Percentiles rank a stretch among this genome's conserved stretches.
Conservation (phyloP, 441 rosid genomes). For the Jatropha podagrica region DNA sequence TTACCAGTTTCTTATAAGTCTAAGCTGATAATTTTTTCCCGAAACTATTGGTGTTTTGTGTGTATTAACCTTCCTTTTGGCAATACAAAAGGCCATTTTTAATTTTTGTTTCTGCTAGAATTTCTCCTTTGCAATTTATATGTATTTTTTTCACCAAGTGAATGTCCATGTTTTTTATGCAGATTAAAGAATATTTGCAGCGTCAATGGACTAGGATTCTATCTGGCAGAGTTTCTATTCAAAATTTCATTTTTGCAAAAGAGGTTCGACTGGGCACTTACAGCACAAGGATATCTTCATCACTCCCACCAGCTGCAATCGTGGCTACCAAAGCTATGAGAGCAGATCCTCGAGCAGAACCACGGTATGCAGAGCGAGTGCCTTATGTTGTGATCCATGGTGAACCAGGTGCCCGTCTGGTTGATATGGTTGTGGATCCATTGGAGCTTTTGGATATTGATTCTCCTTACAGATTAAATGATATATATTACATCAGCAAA, state of each 20-base stretch:
- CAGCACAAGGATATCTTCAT: slow-evolving; percentile 58
- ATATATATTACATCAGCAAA: slow-evolving; percentile 82
- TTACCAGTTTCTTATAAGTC: slow-evolving; percentile 5
- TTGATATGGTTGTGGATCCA: slow-evolving; percentile 98
- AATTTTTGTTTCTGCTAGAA: not conserved
- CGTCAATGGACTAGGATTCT: slow-evolving; percentile 91
- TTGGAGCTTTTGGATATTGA: slow-evolving; percentile 71
- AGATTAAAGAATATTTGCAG: slow-evolving; percentile 80
- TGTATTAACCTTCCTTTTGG: not conserved
- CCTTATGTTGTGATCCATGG: slow-evolving; percentile 95
- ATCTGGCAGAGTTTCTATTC: slow-evolving; percentile 82
- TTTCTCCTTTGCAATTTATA: slow-evolving; percentile 15
- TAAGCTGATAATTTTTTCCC: slow-evolving; percentile 13
- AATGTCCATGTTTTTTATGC: slow-evolving; percentile 13
- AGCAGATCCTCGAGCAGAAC: slow-evolving; percentile 86
- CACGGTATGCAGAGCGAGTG: slow-evolving; percentile 86
- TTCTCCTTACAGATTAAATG: slow-evolving; percentile 84
- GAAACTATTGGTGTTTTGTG: not conserved
- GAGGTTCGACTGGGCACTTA: slow-evolving; percentile 96
- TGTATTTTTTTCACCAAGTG: not conserved
- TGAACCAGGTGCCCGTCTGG: slow-evolving; percentile 89
- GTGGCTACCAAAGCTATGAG: slow-evolving; percentile 89
- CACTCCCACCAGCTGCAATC: slow-evolving; percentile 92
- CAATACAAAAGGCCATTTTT: not conserved
- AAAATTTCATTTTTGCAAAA: slow-evolving; percentile 94